Evolutionary conservation across 805 yeast species (phyloP).

Genomic region (Yarrowia osloensis): DNA sequence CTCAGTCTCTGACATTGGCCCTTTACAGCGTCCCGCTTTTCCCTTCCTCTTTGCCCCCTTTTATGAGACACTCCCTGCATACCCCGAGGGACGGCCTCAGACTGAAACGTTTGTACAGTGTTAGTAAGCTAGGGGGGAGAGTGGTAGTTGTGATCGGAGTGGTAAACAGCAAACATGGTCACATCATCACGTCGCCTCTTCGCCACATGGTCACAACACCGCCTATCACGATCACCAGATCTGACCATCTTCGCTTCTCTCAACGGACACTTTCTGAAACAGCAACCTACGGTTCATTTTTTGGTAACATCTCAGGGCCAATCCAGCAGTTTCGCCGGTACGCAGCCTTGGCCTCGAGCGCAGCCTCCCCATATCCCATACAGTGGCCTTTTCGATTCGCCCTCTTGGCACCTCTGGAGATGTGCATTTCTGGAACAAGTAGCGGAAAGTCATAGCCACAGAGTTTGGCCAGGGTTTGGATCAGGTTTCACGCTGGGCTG

Average conservation of each 20-base stretch:
- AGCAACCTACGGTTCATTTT: background rate
- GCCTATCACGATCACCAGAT: too few species aligned
- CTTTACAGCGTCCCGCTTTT: background rate
- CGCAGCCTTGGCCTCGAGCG: too few species aligned
- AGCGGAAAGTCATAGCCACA: background rate
- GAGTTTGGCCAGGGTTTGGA: background rate
- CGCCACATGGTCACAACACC: too few species aligned
- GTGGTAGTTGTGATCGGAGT: background rate
- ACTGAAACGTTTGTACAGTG: background rate
- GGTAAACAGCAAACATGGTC: too few species aligned
- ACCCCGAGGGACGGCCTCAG: background rate
- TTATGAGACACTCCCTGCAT: conserved; percentile 30
- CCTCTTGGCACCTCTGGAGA: background rate
- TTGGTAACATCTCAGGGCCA: background rate
- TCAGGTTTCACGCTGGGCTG: too few species aligned
- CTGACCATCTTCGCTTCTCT: too few species aligned
- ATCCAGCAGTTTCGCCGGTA: background rate
- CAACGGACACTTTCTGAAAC: background rate
- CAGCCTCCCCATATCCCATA: too few species aligned
- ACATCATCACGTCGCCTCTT: too few species aligned
- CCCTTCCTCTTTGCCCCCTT: conserved; percentile 2
- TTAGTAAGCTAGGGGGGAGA: background rate
- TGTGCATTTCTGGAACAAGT: too few species aligned
- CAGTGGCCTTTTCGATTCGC: too few species aligned
- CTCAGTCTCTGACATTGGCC: conserved; percentile 2